phyloP scores from a whole-genome alignment of 805 yeast species.

The Komagataella ulmi region DNA sequence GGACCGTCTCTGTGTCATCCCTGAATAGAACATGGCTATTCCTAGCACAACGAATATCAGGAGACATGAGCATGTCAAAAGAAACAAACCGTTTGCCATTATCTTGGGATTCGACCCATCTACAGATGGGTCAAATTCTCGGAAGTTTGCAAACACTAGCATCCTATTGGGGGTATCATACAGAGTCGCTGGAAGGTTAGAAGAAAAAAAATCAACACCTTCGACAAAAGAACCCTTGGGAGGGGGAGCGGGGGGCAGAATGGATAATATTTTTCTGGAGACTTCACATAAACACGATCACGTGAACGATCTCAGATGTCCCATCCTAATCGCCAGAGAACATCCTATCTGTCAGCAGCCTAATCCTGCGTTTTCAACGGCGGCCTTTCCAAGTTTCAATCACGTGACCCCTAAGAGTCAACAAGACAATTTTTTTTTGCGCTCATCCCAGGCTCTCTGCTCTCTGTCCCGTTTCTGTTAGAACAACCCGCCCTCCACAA shows the following conservation, averaged over 20 bases:
- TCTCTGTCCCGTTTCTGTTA: not conserved
- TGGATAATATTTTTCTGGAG: not conserved
- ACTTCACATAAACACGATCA: not conserved
- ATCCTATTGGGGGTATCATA: not conserved
- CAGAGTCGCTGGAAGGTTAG: not conserved
- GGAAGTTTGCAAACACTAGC: not conserved
- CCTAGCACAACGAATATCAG: conserved; percentile 83
- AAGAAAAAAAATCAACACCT: not conserved
- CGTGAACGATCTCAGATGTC: not conserved
- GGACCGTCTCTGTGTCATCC: conserved; percentile 69
- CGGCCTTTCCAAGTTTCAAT: not conserved
- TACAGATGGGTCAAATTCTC: not conserved
- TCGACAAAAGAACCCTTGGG: not conserved
- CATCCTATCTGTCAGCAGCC: no score
- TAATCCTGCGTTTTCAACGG: not conserved
- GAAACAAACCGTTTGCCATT: conserved; percentile 14
- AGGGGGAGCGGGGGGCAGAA: not conserved
- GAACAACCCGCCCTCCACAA: not conserved
- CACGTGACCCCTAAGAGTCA: not conserved
- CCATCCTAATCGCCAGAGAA: no score
- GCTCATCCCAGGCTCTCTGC: not conserved
- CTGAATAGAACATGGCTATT: conserved; percentile 74
- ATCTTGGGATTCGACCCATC: not conserved
- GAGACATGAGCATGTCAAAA: conserved; percentile 38
- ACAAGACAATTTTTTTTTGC: not conserved